These are phyloP conservation scores for Rhinocladiella mackenziei DNA, from an alignment of 2,329 filamentous ascomycete species.

Conservation along the genomic window DNA sequence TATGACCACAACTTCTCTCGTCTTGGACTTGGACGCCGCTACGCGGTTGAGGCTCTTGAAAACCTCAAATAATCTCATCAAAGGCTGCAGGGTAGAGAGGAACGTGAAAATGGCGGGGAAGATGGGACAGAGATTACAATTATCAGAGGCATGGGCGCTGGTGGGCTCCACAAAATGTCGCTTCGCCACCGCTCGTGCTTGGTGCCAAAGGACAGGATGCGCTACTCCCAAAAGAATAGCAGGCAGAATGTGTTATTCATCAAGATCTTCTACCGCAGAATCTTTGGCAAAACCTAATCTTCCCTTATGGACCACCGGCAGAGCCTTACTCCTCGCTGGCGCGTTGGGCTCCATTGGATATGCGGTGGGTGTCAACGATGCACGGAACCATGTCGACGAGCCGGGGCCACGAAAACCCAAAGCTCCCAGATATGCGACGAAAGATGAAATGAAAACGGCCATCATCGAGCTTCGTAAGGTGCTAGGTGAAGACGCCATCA, in stretches of 20 bases:
- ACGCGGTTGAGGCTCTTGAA: no score
- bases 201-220: no score
- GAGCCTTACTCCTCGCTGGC: conserved; percentile 47
- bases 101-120: no score
- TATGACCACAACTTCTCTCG: no score
- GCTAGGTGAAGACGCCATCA: conserved; percentile 59
- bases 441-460: conserved; percentile 42
- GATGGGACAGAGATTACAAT: no score
- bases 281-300: conserved; percentile 9
- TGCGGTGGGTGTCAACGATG: conserved; percentile 45
- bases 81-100: no score
- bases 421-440: conserved; percentile 38
- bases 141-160: no score
- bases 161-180: no score
- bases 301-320: conserved; percentile 42
- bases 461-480: conserved; percentile 51
- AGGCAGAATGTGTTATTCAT: conserved; percentile 6
- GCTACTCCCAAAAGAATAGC: no score
- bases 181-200: no score
- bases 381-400: conserved; percentile 32
- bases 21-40: no score
- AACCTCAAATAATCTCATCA: no score
- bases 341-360: conserved; percentile 53
- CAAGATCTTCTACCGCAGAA: conserved; percentile 1
- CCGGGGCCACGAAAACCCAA: conserved; percentile 27